Evolutionary conservation across 176 grass and related monocot genomes (phyloP).

Genomic region (Neostapfia colusana): DNA sequence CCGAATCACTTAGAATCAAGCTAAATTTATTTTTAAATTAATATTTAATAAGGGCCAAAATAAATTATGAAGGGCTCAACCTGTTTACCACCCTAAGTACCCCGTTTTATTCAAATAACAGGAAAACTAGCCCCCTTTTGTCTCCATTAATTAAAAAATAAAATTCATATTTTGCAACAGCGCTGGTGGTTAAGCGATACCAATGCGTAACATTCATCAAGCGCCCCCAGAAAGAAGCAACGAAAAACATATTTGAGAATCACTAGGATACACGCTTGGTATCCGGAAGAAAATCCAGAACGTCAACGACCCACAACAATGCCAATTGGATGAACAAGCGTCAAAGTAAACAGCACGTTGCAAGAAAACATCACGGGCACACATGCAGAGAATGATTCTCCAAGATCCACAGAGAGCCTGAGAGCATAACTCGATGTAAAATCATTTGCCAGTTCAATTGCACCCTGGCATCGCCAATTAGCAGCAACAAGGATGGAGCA

Average conservation of each 20-base stretch:
- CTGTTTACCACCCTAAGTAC: too few species aligned
- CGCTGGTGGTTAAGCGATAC: background rate
- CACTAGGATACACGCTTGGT: background rate
- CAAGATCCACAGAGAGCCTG: background rate
- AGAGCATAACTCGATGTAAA: background rate
- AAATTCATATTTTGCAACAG: background rate
- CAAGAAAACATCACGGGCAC: background rate
- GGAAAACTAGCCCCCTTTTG: too few species aligned
- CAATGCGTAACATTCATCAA: background rate
- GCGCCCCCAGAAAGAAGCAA: background rate
- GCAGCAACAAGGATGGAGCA: background rate
- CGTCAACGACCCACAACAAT: background rate
- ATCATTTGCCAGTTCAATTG: constrained; percentile 26
- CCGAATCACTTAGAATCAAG: too few species aligned
- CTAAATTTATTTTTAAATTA: too few species aligned
- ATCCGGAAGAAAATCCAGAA: background rate
- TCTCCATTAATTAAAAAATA: background rate
- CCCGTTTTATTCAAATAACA: too few species aligned
- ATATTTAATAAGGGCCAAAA: too few species aligned
- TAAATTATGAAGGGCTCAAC: too few species aligned
- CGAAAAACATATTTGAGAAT: background rate
- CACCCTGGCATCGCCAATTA: constrained; percentile 37
- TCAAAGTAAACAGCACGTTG: background rate
- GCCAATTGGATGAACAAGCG: background rate
- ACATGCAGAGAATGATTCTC: constrained; percentile 15